These are phyloP conservation scores for Penicillium paradoxum DNA, from an alignment of 495 filamentous ascomycete genomes.

Conservation along the genomic window DNA sequence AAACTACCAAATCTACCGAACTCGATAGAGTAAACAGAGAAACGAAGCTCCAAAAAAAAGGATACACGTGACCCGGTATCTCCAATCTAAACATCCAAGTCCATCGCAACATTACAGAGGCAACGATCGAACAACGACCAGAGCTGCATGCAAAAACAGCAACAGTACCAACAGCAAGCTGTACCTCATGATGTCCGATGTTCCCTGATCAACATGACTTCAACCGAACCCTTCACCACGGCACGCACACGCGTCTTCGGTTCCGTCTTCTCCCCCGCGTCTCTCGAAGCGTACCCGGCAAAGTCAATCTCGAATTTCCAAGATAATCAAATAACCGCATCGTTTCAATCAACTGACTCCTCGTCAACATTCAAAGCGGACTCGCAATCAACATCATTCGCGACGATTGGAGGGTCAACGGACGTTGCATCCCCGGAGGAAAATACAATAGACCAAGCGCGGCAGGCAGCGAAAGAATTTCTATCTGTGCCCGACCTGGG, in stretches of 20 bases:
- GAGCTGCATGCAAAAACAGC: neutral
- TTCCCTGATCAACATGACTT: conserved; percentile 18
- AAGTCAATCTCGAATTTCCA: conserved; percentile 6
- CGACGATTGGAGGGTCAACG: neutral
- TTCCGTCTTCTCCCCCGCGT: conserved; percentile 49
- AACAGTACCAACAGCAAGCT: neutral
- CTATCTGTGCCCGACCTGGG: conserved; percentile 50
- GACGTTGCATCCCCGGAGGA: conserved; percentile 42
- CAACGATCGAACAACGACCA: neutral
- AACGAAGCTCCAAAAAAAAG: neutral
- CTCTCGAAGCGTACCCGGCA: conserved; percentile 24
- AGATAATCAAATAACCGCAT: conserved; percentile 12
- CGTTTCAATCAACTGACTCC: conserved; percentile 17
- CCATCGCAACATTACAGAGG: neutral
- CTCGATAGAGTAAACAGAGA: neutral
- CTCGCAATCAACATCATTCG: conserved; percentile 13
- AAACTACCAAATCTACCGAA: neutral
- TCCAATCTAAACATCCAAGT: conserved; percentile 3
- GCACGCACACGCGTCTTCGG: conserved; percentile 44
- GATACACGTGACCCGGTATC: conserved; percentile 19
- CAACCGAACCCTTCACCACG: conserved; percentile 27
- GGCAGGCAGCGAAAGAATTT: conserved; percentile 60
- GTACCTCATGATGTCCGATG: conserved; percentile 11
- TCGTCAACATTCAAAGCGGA: conserved; percentile 18
- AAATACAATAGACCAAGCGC: conserved; percentile 60